These are phyloP conservation scores for Trichophyton rubrum DNA, from an alignment of 2,329 filamentous ascomycete species.

Conservation along the genomic window DNA sequence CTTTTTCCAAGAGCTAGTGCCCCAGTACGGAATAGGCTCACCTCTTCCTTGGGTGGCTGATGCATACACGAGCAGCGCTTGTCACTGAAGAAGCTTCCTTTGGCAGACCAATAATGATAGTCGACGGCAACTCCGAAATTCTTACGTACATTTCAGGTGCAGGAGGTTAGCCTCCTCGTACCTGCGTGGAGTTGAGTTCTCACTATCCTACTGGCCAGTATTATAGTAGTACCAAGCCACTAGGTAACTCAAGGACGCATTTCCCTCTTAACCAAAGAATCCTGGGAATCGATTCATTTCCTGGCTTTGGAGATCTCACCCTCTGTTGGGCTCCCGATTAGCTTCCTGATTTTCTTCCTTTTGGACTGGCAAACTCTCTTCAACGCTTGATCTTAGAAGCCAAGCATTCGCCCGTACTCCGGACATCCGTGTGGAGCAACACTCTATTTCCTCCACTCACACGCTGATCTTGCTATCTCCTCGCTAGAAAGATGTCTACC, in stretches of 20 bases:
- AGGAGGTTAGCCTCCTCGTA: not conserved
- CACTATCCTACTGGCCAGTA: not conserved
- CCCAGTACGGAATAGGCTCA: no score
- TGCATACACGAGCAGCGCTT: not conserved
- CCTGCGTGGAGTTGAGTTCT: not conserved
- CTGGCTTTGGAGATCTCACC: not conserved
- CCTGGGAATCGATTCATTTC: not conserved
- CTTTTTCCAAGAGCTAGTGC: no score
- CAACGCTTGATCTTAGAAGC: not conserved
- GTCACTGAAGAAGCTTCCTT: not conserved
- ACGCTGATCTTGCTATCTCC: not conserved
- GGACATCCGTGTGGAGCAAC: not conserved
- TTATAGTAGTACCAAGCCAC: not conserved
- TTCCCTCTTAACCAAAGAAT: not conserved
- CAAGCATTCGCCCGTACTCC: not conserved
- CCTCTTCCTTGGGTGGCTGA: not conserved
- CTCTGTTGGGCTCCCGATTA: not conserved
- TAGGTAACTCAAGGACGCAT: not conserved
- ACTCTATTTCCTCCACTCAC: not conserved
- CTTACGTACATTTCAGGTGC: not conserved
- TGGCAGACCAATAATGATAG: not conserved
- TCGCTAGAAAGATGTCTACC: not conserved
- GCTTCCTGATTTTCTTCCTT: not conserved
- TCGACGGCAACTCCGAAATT: not conserved
- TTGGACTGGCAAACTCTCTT: not conserved